A percentile compares a stretch with the other conserved stretches of the same genome.
These are phyloP conservation scores for Trametes pubescens DNA, from an alignment of 1,284 basidiomycete genomes.

Conservation along the genomic window DNA sequence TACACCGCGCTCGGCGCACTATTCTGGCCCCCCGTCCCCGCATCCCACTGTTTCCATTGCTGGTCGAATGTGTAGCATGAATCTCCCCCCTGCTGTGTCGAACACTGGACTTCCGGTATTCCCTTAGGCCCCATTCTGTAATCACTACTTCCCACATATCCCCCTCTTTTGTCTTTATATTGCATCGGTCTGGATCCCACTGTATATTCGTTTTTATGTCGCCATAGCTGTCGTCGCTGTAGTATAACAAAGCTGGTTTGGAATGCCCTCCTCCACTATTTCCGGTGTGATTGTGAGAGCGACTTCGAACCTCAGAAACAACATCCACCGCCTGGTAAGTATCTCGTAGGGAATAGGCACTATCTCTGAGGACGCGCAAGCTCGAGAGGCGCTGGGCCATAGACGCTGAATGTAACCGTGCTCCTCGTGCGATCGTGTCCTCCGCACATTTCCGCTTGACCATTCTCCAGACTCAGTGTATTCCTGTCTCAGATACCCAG, in stretches of 20 bases:
- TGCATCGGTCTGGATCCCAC: slow-evolving; percentile 23
- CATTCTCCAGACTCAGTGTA: no score
- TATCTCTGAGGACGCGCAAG: no score
- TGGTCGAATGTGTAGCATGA: slow-evolving; percentile 50
- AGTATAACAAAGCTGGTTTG: slow-evolving; percentile 10
- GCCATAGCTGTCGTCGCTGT: slow-evolving; percentile 29
- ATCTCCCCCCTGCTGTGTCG: slow-evolving; percentile 33
- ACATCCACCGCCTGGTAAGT: no score
- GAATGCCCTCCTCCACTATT: not conserved
- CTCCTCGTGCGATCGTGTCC: no score
- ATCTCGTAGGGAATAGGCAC: no score
- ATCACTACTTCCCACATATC: slow-evolving; percentile 29
- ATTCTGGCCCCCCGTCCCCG: slow-evolving; percentile 31
- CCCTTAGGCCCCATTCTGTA: slow-evolving; percentile 39
- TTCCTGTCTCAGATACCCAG: no score
- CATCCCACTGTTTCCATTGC: slow-evolving; percentile 38
- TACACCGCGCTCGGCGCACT: slow-evolving; percentile 43
- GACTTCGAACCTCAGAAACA: no score
- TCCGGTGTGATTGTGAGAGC: no score
- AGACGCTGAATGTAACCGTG: no score
- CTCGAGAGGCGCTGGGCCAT: no score
- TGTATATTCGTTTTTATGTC: slow-evolving; percentile 41
- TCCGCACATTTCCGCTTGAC: no score
- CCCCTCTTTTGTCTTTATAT: slow-evolving; percentile 33
- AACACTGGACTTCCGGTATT: slow-evolving; percentile 40